Conservation (phyloP, 176 grass and related monocot species). For the Poa annua region DNA sequence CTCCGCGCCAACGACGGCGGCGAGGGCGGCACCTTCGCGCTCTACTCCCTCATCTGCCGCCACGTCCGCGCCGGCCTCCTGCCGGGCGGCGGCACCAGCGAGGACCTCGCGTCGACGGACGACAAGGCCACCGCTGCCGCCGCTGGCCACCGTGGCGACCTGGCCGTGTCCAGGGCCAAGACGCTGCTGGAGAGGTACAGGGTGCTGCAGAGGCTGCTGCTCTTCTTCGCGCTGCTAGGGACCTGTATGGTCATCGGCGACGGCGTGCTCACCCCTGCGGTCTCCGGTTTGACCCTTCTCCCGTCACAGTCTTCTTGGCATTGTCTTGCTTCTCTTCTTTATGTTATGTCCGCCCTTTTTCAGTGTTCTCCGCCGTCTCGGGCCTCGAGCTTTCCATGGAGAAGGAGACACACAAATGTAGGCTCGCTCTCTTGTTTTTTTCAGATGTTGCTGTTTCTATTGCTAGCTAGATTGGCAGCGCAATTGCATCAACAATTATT, state of each 20-base stretch:
- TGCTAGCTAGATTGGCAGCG: background rate
- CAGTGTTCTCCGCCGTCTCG: conserved; percentile 96
- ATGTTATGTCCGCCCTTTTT: conserved; percentile 20
- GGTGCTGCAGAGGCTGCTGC: conserved; percentile 70
- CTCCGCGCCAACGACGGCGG: conserved; percentile 89
- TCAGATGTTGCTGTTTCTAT: background rate
- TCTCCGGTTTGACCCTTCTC: conserved; percentile 68
- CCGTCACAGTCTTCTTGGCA: conserved; percentile 9
- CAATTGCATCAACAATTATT: background rate
- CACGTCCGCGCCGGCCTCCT: conserved; percentile 77
- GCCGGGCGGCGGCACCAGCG: conserved; percentile 60
- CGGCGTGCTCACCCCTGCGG: conserved; percentile 92
- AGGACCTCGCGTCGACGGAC: conserved; percentile 58
- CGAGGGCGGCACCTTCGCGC: conserved; percentile 97
- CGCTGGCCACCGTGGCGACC: background rate
- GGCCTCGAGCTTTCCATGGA: conserved; percentile 84
- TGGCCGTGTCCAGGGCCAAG: conserved; percentile 27
- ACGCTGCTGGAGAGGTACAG: conserved; percentile 72
- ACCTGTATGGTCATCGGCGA: conserved; percentile 98
- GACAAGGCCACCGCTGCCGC: conserved; percentile 25
- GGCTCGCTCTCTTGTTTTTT: conserved; percentile 35
- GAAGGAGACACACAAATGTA: conserved; percentile 92
- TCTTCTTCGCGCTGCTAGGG: conserved; percentile 86
- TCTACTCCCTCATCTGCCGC: conserved; percentile 97
- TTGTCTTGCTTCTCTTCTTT: conserved; percentile 14